phyloP scores from a whole-genome alignment of 495 filamentous ascomycete species.

The Hypoxylon intermedium region DNA sequence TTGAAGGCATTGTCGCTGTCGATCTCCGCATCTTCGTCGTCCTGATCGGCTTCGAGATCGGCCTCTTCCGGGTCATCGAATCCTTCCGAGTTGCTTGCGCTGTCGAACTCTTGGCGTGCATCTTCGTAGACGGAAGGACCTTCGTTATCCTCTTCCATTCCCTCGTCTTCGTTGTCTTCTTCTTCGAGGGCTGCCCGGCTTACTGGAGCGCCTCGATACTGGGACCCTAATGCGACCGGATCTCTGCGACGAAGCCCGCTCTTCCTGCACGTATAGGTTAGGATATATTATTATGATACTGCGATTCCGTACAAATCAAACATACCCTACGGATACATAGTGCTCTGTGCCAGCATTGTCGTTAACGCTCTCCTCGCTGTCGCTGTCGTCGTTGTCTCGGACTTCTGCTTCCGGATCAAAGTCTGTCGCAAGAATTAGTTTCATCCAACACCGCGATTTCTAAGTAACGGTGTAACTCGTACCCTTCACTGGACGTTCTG shows the following conservation, averaged over 20 bases:
- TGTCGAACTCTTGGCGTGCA: constrained; percentile 36
- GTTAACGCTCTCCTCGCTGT: constrained; percentile 61
- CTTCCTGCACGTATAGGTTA: constrained; percentile 72
- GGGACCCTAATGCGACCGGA: constrained; percentile 69
- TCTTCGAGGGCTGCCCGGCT: constrained; percentile 71
- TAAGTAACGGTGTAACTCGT: not conserved
- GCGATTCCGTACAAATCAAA: too few relatives aligned
- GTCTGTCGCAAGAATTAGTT: constrained; percentile 60
- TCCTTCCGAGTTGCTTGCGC: constrained; percentile 47
- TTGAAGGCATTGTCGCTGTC: constrained; percentile 68
- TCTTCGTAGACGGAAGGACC: constrained; percentile 33
- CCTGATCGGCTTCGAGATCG: constrained; percentile 55
- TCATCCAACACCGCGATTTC: not conserved
- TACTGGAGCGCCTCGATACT: constrained; percentile 82
- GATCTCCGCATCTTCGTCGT: constrained; percentile 61
- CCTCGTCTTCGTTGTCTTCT: constrained; percentile 51
- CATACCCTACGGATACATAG: constrained; percentile 80
- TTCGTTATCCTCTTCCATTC: constrained; percentile 27
- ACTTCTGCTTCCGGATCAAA: constrained; percentile 85
- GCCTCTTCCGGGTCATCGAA: constrained; percentile 57
- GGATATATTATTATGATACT: too few relatives aligned
- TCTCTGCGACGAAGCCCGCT: constrained; percentile 82
- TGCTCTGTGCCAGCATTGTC: constrained; percentile 74
- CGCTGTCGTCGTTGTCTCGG: constrained; percentile 57
- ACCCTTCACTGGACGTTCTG: constrained; percentile 53